Evolutionary conservation across 2,329 filamentous ascomycete genomes (phyloP).

Genomic region (Geosmithia morbida): DNA sequence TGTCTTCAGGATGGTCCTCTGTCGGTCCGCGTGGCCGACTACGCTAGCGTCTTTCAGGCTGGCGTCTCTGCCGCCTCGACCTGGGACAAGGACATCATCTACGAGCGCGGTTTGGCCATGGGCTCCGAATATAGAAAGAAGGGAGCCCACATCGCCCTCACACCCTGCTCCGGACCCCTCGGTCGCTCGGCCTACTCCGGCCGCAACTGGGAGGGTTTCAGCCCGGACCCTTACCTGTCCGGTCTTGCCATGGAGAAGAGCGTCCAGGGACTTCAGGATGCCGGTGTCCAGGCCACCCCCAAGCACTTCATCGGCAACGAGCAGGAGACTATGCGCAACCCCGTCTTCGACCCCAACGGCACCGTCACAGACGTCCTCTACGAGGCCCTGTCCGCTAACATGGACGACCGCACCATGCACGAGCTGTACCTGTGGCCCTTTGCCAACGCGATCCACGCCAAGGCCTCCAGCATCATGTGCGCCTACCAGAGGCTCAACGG

Average conservation of each 20-base stretch:
- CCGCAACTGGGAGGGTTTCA: conserved; percentile 50
- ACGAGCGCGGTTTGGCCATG: conserved; percentile 39
- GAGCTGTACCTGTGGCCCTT: conserved; percentile 19
- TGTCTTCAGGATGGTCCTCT: conserved; percentile 23
- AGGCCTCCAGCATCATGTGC: conserved; percentile 25
- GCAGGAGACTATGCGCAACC: conserved; percentile 18
- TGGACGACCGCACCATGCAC: conserved; percentile 45
- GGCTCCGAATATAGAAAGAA: conserved; percentile 53
- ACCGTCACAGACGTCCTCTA: conserved; percentile 9
- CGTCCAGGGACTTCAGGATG: conserved; percentile 17
- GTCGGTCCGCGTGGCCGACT: conserved; percentile 18
- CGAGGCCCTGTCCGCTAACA: conserved; percentile 25
- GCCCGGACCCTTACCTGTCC: conserved; percentile 53
- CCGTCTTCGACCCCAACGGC: conserved; percentile 9
- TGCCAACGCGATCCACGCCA: conserved; percentile 16
- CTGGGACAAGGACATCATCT: conserved; percentile 61
- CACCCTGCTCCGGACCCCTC: conserved; percentile 28
- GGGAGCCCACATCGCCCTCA: conserved; percentile 55
- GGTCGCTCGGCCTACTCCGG: conserved; percentile 31
- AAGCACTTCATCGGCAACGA: conserved; percentile 24
- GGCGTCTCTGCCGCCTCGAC: conserved; percentile 46
- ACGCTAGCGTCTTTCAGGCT: conserved; percentile 27
- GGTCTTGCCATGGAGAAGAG: conserved; percentile 31
- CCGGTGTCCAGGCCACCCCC: conserved; percentile 21
- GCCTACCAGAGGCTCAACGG: conserved; percentile 30